These are phyloP conservation scores for Effrenium voratum DNA, from an alignment of 73 alveolate genomes.

Conservation along the genomic window DNA sequence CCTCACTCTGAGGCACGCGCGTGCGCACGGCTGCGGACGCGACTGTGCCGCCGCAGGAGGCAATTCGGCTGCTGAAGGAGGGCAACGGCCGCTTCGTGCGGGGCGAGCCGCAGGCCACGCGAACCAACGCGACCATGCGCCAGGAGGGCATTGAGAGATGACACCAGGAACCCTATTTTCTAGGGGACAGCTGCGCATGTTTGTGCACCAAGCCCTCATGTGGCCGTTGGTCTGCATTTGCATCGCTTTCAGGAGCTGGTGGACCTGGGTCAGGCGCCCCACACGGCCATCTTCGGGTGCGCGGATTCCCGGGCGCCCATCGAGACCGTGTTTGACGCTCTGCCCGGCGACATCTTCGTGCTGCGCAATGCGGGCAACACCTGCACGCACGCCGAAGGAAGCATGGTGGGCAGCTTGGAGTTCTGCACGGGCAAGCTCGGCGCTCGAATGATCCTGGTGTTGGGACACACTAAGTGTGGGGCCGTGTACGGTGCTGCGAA, in stretches of 20 bases:
- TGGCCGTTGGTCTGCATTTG: too few relatives aligned
- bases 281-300: constrained; percentile 46
- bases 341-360: constrained; percentile 61
- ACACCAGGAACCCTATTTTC: too few relatives aligned
- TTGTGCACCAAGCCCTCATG: too few relatives aligned
- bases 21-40: constrained; percentile 38
- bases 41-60: constrained; percentile 32
- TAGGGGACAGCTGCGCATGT: too few relatives aligned
- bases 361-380: constrained; percentile 51
- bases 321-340: constrained; percentile 1
- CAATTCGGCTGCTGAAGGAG: constrained; percentile 16
- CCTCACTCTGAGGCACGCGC: too few relatives aligned
- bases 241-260: too few relatives aligned
- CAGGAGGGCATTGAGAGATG: too few relatives aligned
- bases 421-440: constrained; percentile 35
- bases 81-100: constrained; percentile 17
- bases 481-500: constrained; percentile 71
- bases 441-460: not conserved
- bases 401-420: constrained; percentile 51
- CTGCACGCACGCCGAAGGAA: constrained; percentile 47
- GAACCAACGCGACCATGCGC: not conserved
- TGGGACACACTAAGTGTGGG: constrained; percentile 87
- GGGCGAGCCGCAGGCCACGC: constrained; percentile 20
- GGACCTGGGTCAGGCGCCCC: constrained; percentile 19
- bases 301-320: constrained; percentile 39